These are phyloP conservation scores for Trametes elegans DNA, from an alignment of 768 basidiomycete species.

Conservation along the genomic window DNA sequence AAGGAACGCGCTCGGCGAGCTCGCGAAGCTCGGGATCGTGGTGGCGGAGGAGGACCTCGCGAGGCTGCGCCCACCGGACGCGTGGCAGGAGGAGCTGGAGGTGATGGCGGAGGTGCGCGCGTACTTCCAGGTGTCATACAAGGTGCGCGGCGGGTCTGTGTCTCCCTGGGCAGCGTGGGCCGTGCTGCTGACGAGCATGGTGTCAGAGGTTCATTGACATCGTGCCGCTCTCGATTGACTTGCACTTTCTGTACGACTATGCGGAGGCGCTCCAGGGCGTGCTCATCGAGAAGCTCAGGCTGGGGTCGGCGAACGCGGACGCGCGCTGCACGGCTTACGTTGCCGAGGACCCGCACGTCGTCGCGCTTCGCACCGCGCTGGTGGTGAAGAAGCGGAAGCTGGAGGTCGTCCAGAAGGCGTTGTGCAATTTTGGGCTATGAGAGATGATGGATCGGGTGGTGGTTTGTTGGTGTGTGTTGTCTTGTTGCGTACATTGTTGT, in stretches of 20 bases:
- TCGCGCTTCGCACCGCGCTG: conserved; percentile 36
- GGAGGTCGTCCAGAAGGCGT: conserved; percentile 38
- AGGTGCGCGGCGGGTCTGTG: conserved; percentile 40
- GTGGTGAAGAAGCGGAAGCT: conserved; percentile 34
- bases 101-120: conserved; percentile 75
- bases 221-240: conserved; percentile 54
- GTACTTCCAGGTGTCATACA: conserved; percentile 52
- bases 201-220: conserved; percentile 52
- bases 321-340: conserved; percentile 41
- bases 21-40: conserved; percentile 40
- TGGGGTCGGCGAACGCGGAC: conserved; percentile 34
- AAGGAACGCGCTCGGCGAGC: conserved; percentile 33
- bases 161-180: not conserved
- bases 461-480: not conserved
- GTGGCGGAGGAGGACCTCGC: conserved; percentile 42
- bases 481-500: not conserved
- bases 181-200: not conserved
- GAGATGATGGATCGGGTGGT: not conserved
- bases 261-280: conserved; percentile 32
- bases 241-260: conserved; percentile 37
- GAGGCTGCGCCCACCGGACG: conserved; percentile 49
- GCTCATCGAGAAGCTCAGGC: conserved; percentile 35
- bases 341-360: conserved; percentile 43
- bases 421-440: conserved; percentile 32
- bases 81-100: conserved; percentile 49